These are phyloP conservation scores for Daldinia caldariorum DNA, from an alignment of 495 filamentous ascomycete species.

Conservation along the genomic window DNA sequence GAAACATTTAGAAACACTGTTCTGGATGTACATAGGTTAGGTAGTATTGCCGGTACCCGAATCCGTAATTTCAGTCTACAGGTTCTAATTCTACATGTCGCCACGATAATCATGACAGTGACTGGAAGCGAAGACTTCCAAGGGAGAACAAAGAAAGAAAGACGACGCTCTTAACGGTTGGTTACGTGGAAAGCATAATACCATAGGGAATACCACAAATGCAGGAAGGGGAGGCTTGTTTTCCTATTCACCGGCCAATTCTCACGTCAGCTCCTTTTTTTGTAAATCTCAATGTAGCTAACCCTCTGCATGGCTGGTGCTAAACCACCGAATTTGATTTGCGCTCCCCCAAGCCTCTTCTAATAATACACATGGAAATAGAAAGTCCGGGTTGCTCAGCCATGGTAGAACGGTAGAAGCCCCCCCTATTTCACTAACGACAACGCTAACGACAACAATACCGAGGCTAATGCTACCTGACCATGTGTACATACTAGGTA, in stretches of 20 bases:
- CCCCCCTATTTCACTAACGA: background rate
- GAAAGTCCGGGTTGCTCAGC: slow-evolving; percentile 21
- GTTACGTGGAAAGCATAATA: slow-evolving; percentile 1
- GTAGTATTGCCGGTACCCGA: slow-evolving; percentile 14
- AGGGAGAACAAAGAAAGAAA: background rate
- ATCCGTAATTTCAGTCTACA: slow-evolving; percentile 7
- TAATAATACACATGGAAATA: slow-evolving; percentile 29
- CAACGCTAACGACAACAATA: slow-evolving; percentile 9
- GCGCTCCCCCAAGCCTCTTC: slow-evolving; percentile 18
- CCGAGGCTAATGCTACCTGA: background rate
- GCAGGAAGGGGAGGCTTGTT: slow-evolving; percentile 16
- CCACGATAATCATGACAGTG: slow-evolving; percentile 28
- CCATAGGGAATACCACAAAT: background rate
- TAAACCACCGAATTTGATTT: slow-evolving; percentile 8
- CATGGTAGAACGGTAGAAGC: slow-evolving; percentile 18
- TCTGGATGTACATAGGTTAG: slow-evolving; percentile 6
- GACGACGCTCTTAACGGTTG: slow-evolving; percentile 2
- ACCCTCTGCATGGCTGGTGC: slow-evolving; percentile 26
- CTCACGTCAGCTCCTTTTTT: slow-evolving; percentile 37
- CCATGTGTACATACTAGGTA: too few relatives aligned
- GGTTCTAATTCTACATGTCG: slow-evolving; percentile 11
- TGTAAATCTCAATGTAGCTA: slow-evolving; percentile 23
- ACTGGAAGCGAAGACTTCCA: background rate
- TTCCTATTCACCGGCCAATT: slow-evolving; percentile 32
- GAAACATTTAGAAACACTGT: slow-evolving; percentile 25